A percentile compares a stretch with the other conserved stretches of the same genome.
Conservation (phyloP, 1,284 basidiomycete genomes). For the Trichosporon sp. region DNA sequence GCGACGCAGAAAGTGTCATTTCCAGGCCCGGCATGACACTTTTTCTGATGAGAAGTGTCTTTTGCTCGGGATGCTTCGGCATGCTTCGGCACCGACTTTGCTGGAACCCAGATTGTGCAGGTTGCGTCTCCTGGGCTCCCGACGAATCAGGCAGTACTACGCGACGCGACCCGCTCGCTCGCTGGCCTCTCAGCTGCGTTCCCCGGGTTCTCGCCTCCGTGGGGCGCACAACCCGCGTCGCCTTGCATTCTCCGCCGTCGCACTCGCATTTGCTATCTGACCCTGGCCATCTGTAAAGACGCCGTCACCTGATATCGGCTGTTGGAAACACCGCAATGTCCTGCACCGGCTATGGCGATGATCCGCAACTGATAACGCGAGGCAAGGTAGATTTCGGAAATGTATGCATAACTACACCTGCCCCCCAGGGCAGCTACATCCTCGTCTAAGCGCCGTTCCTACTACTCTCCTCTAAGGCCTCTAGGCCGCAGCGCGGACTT, state of each 20-base stretch:
- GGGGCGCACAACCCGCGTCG: background rate
- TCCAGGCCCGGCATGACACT: background rate
- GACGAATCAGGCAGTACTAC: background rate
- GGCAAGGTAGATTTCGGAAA: background rate
- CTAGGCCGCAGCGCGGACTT: constrained; percentile 29
- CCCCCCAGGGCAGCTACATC: background rate
- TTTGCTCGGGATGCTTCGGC: constrained; percentile 1
- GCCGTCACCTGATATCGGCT: background rate
- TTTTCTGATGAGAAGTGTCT: background rate
- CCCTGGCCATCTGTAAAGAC: background rate
- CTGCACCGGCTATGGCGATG: background rate
- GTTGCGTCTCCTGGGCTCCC: background rate
- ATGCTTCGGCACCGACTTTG: background rate
- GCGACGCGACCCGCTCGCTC: background rate
- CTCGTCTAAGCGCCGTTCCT: background rate
- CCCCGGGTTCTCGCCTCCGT: background rate
- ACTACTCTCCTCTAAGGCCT: background rate
- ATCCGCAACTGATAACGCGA: background rate
- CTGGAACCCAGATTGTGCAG: background rate
- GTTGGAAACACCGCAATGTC: background rate
- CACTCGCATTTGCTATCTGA: background rate
- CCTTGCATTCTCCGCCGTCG: background rate
- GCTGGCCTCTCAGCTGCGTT: background rate
- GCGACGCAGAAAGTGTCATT: background rate
- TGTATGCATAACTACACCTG: constrained; percentile 5